These are phyloP conservation scores for Noccaea caerulescens DNA, from an alignment of 345 rosid genomes.

Conservation along the genomic window DNA sequence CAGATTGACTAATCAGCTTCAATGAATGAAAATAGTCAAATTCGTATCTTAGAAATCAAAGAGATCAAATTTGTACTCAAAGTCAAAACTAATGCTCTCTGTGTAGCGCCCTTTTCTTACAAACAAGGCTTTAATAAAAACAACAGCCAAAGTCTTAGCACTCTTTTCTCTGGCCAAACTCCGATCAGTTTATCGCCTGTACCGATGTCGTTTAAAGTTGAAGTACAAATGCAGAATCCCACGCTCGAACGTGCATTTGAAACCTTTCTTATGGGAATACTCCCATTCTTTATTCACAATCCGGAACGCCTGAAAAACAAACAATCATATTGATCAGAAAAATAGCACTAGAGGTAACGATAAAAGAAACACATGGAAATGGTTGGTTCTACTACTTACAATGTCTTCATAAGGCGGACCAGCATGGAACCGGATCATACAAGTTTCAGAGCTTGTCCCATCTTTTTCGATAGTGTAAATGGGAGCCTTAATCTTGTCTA, in stretches of 20 bases:
- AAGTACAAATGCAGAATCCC: conserved; percentile 87
- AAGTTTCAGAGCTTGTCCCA: conserved; percentile 75
- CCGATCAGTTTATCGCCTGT: conserved; percentile 63
- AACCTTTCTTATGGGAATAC: conserved; percentile 95
- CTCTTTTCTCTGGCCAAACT: conserved; percentile 26
- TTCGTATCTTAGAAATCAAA: background rate
- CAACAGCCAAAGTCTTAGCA: conserved; percentile 22
- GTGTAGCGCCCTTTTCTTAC: conserved; percentile 11
- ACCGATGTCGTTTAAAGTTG: conserved; percentile 91
- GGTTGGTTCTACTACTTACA: conserved; percentile 50
- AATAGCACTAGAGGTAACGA: background rate
- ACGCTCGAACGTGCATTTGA: conserved; percentile 91
- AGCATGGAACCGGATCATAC: conserved; percentile 91
- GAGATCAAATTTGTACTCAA: conserved; percentile 2
- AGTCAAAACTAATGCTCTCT: background rate
- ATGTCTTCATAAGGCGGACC: conserved; percentile 95
- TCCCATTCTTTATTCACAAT: conserved; percentile 98
- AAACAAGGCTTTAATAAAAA: conserved; percentile 26
- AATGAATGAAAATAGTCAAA: background rate
- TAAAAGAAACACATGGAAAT: background rate
- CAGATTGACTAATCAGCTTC: background rate
- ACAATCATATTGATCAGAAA: background rate
- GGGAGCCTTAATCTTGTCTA: conserved; percentile 87
- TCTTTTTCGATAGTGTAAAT: conserved; percentile 78
- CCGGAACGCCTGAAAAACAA: conserved; percentile 66